Percentiles rank a stretch among this genome's conserved stretches.
phyloP scores from a whole-genome alignment of 2,329 filamentous ascomycete genomes.

The Penicillium sp. region DNA sequence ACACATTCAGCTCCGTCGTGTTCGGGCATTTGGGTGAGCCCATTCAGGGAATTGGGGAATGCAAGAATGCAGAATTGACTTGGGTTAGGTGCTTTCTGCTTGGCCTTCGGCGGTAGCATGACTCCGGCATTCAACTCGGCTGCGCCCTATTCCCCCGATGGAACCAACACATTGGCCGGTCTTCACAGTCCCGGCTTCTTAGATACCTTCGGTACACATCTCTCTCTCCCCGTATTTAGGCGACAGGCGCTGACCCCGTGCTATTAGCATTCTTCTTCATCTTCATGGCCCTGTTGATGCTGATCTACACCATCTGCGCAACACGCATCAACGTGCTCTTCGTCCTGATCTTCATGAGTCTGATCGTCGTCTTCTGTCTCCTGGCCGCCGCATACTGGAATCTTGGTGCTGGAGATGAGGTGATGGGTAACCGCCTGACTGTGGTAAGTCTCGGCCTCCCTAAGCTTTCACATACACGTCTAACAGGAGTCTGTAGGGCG shows the following conservation, averaged over 20 bases:
- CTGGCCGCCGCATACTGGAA: slow-evolving; percentile 13
- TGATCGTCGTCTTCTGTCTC: slow-evolving; percentile 11
- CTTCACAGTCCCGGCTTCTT: slow-evolving; percentile 14
- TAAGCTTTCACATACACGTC: not conserved
- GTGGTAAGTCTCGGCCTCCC: slow-evolving; percentile 8
- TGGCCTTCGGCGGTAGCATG: slow-evolving; percentile 13
- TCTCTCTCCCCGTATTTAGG: not conserved
- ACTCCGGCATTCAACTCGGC: slow-evolving; percentile 13
- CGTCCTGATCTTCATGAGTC: slow-evolving; percentile 6
- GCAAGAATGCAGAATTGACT: not conserved
- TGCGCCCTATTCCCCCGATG: slow-evolving; percentile 10
- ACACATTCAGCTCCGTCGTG: slow-evolving; percentile 30
- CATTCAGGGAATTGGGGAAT: slow-evolving; percentile 14
- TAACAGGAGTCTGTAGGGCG: slow-evolving; percentile 3
- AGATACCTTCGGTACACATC: slow-evolving; percentile 13
- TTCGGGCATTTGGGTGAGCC: slow-evolving; percentile 19
- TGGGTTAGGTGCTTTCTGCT: slow-evolving; percentile 11
- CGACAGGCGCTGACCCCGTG: not conserved
- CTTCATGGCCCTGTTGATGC: slow-evolving; percentile 13
- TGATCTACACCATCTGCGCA: slow-evolving; percentile 13
- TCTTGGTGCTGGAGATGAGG: slow-evolving; percentile 6
- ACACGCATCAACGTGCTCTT: slow-evolving; percentile 11
- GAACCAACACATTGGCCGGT: slow-evolving; percentile 8
- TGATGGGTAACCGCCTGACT: slow-evolving; percentile 8
- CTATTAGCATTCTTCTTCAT: slow-evolving; percentile 12